Conservation (phyloP, 768 basidiomycete species). For the Pleurotus platypus region DNA sequence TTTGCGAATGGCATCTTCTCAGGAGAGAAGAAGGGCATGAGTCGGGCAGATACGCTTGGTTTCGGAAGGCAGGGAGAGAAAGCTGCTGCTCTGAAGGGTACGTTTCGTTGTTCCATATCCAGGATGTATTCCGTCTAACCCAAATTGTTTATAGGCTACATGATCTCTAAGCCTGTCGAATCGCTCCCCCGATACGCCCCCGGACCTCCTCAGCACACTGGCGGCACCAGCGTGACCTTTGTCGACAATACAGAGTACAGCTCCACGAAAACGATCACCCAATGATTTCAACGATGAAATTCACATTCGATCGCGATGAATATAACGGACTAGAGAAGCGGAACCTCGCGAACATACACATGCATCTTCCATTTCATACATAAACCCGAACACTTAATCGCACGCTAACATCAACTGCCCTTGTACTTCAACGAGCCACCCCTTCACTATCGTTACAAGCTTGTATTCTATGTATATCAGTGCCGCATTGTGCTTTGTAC, state of each 20-base stretch:
- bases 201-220: slow-evolving; percentile 17
- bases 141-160: slow-evolving; percentile 36
- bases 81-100: slow-evolving; percentile 64
- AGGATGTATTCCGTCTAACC: no score
- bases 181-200: slow-evolving; percentile 51
- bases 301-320: not conserved
- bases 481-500: no score
- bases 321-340: not conserved
- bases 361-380: not conserved
- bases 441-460: no score
- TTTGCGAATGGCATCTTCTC: slow-evolving; percentile 9
- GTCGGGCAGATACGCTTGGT: slow-evolving; percentile 45
- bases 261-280: not conserved
- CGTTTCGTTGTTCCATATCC: slow-evolving; percentile 17
- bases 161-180: slow-evolving; percentile 56
- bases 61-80: slow-evolving; percentile 85
- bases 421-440: not conserved
- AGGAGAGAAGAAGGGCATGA: slow-evolving; percentile 10
- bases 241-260: slow-evolving; percentile 1
- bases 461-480: no score
- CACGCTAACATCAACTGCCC: not conserved
- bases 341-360: not conserved
- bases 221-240: slow-evolving; percentile 5
- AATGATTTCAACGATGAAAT: not conserved
- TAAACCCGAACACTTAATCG: not conserved